Percentiles rank a stretch among this genome's conserved stretches.
These are phyloP conservation scores for Dothiorella sarmentorum DNA, from an alignment of 2,329 filamentous ascomycete species.

Conservation along the genomic window DNA sequence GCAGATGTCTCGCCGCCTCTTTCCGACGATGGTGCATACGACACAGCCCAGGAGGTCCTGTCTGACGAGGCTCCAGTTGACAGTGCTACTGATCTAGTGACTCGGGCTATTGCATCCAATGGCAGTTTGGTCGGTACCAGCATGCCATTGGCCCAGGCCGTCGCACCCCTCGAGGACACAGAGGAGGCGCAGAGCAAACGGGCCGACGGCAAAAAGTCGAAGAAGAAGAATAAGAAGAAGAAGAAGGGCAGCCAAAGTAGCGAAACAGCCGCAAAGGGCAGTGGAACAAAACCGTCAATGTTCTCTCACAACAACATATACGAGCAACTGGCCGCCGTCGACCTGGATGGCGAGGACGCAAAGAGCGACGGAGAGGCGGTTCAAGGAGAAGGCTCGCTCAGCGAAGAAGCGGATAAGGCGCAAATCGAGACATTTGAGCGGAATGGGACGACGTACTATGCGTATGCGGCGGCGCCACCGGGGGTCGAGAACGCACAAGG, in stretches of 20 bases:
- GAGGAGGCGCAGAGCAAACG: background rate
- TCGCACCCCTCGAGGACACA: background rate
- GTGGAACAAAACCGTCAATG: background rate
- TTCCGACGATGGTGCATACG: constrained; percentile 18
- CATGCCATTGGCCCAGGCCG: background rate
- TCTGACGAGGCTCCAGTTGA: too few species aligned
- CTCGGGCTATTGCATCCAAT: background rate
- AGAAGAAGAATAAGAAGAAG: constrained; percentile 22
- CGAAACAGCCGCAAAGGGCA: background rate
- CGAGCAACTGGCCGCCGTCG: background rate
- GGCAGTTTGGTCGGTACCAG: background rate
- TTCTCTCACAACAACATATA: background rate
- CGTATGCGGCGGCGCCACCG: background rate
- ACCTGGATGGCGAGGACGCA: background rate
- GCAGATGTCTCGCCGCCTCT: constrained; percentile 14
- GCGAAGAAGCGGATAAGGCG: background rate
- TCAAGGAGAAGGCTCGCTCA: background rate
- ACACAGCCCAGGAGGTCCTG: constrained; percentile 6
- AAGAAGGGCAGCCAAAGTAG: constrained; percentile 1
- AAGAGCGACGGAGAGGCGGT: background rate
- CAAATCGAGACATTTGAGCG: background rate
- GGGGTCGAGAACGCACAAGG: constrained; percentile 22
- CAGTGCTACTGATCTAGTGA: background rate
- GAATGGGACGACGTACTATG: background rate
- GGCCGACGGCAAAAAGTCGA: constrained; percentile 5